These are phyloP conservation scores for Arthrobotrys musiformis DNA, from an alignment of 2,329 filamentous ascomycete species.

Conservation along the genomic window DNA sequence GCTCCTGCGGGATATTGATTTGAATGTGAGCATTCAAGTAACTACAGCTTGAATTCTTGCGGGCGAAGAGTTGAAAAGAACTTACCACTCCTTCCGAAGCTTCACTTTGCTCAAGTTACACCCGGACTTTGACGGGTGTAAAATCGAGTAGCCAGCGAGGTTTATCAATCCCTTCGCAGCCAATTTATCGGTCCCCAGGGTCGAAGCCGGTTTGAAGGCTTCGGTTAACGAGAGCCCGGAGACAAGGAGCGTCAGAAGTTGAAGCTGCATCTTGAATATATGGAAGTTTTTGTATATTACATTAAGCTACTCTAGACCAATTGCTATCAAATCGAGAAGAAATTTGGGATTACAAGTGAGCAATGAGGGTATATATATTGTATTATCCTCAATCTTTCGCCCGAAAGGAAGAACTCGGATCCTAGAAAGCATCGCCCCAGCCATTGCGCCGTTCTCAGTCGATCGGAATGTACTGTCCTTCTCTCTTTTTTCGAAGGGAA, in stretches of 20 bases:
- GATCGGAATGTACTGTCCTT: not conserved
- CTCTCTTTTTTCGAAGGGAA: no score
- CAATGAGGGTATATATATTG: conserved; percentile 15
- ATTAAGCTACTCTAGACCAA: not conserved
- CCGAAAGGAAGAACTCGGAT: not conserved
- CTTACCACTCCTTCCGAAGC: conserved; percentile 40
- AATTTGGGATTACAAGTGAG: not conserved
- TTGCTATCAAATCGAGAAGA: not conserved
- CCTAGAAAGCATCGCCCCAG: no score
- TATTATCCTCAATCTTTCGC: not conserved
- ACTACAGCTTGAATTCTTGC: no score
- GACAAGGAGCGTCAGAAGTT: conserved; percentile 21
- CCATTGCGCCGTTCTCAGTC: not conserved
- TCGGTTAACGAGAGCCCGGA: conserved; percentile 18
- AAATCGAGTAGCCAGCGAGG: conserved; percentile 24
- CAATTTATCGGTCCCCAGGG: conserved; percentile 31
- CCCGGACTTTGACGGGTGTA: conserved; percentile 32
- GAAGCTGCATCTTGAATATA: conserved; percentile 21
- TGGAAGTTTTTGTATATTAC: not conserved
- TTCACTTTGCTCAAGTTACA: conserved; percentile 35
- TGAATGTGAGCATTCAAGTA: no score
- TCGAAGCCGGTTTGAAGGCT: conserved; percentile 37
- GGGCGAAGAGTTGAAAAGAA: no score
- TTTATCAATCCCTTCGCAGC: conserved; percentile 42
- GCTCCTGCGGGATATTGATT: no score